Base-by-base conservation (phyloP, 1,284 basidiomycete species). In the Puccinia triticina region DNA sequence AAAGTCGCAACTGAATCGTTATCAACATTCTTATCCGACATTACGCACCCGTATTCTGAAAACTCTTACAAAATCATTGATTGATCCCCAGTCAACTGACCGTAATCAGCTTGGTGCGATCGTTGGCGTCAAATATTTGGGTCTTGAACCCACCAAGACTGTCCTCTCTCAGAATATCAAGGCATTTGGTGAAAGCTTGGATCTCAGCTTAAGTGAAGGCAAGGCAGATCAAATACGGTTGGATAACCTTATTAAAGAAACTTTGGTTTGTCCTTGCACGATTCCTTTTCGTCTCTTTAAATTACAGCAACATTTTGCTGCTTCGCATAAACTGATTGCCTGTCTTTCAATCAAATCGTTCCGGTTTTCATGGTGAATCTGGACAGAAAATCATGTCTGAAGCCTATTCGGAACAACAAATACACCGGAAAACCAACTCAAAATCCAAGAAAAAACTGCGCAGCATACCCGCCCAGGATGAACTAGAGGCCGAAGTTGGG, bases 41-140 rank as follows among this genome's bases (percentile, higher is more conserved):
- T 90, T 96, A 23, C 91, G 92, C 8, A 92, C 93, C 46, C 92
- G 96, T 12, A 92, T 98, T 72, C 93, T 96, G 88, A 95, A 96
- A 85, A 98, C 96, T 0, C 90, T 99, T 8, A 90, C 96, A 10
- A 90, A 95, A 18, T 95, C 95, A 0, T 90, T 98, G 32, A 74
- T 73, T 55, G 69, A 73, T 40, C 67, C 50, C 11, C 66, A 73
- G 67, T 67, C 67, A 5, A 80, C 78, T 26, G 78, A 80, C 57
- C 69, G 79, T 37, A 82, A 75, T 82, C 79, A 71, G 46, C 53
- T 82, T n/a, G 79, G 79, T 48, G 79, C 79, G 21, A 59, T 82
- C 57, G 67, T 82, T 50, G 79, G 71, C 11, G 32, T 82, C 53
- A 82, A 71, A 53, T 50, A 14, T 23, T 50, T 82, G 10, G 79